These are phyloP conservation scores for Myriosclerotinia scirpicola DNA, from an alignment of 2,329 filamentous ascomycete species.

Conservation along the genomic window DNA sequence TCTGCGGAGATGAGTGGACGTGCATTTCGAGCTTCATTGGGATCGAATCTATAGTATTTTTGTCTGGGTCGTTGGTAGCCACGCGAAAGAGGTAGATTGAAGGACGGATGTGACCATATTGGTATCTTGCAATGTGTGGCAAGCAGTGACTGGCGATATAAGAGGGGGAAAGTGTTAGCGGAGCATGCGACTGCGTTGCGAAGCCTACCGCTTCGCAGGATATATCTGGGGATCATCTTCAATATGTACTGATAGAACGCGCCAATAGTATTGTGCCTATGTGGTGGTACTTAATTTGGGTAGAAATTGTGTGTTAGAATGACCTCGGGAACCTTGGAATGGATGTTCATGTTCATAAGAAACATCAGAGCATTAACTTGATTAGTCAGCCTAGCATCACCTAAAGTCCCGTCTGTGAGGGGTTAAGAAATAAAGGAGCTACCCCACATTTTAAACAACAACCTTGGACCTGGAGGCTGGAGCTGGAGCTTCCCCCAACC, in stretches of 20 bases:
- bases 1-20: slow-evolving; percentile 45
- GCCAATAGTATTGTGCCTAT: background rate
- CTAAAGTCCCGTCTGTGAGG: too few relatives aligned
- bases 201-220: background rate
- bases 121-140: background rate
- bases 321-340: too few relatives aligned
- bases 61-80: slow-evolving; percentile 4
- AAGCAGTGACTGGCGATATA: background rate
- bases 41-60: slow-evolving; percentile 30
- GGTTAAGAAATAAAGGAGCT: background rate
- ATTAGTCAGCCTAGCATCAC: too few relatives aligned
- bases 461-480: background rate
- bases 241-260: background rate
- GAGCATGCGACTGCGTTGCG: background rate
- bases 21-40: slow-evolving; percentile 30
- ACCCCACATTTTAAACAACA: background rate
- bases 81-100: slow-evolving; percentile 17
- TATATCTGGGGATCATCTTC: slow-evolving; percentile 9
- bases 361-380: too few relatives aligned
- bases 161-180: background rate
- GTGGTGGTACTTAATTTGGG: too few relatives aligned
- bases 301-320: too few relatives aligned
- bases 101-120: background rate
- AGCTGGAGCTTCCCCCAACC: background rate
- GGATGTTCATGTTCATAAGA: too few relatives aligned